Percentiles rank a stretch among this genome's conserved stretches.
Evolutionary conservation across 2,329 filamentous ascomycete species (phyloP).

Genomic region (Amauroascus verrucosus): DNA sequence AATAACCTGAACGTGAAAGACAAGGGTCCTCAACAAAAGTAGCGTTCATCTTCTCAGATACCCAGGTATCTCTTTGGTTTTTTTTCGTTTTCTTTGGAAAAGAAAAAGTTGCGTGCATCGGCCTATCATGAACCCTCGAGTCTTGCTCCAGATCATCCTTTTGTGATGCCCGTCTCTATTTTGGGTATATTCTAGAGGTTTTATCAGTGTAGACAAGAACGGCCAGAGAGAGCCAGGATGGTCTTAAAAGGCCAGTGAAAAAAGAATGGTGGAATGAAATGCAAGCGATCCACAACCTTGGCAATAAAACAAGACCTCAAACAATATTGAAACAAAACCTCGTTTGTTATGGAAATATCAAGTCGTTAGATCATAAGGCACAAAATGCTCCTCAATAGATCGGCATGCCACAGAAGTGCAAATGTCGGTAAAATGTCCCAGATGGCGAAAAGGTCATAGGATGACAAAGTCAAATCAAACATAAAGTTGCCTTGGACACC

Average conservation of each 20-base stretch:
- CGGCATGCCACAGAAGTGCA: neutral
- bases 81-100: neutral
- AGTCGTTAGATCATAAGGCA: neutral
- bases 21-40: neutral
- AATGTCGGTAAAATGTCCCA: neutral
- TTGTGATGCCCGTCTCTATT: constrained; percentile 1
- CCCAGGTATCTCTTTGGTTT: neutral
- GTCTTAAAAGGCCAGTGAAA: neutral
- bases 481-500: constrained; percentile 2
- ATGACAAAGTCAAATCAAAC: neutral
- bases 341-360: neutral
- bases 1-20: neutral
- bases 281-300: neutral
- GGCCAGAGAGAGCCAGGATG: neutral
- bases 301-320: neutral
- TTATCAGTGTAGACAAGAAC: constrained; percentile 1
- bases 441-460: neutral
- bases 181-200: constrained; percentile 7
- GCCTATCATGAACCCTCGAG: neutral
- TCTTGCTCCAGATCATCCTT: constrained; percentile 1
- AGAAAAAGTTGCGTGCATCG: neutral
- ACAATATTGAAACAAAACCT: neutral
- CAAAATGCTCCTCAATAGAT: neutral
- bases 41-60: neutral
- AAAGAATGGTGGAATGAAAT: neutral